phyloP scores from a whole-genome alignment of 306 rosid species.

The Medicago arabica region DNA sequence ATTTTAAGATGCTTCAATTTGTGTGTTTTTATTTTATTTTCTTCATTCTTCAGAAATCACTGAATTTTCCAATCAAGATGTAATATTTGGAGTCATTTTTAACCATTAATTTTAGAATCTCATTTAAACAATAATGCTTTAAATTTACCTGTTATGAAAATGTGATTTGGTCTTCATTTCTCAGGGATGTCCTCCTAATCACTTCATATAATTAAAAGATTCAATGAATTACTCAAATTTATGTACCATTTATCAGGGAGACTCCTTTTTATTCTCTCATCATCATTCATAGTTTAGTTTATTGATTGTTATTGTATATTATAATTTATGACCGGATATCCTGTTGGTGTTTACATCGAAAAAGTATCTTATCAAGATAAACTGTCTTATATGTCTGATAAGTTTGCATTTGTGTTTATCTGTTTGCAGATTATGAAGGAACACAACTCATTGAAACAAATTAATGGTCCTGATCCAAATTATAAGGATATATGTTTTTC shows the following conservation, averaged over 20 bases:
- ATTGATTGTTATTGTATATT: background rate
- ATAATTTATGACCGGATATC: background rate
- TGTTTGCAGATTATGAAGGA: slow-evolving; percentile 72
- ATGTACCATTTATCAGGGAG: slow-evolving; percentile 16
- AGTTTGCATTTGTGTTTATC: slow-evolving; percentile 30
- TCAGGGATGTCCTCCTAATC: slow-evolving; percentile 9
- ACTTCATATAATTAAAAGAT: slow-evolving; percentile 29
- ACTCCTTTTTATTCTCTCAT: background rate
- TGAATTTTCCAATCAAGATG: slow-evolving; percentile 6
- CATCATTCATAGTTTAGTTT: slow-evolving; percentile 30
- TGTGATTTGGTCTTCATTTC: slow-evolving; percentile 22
- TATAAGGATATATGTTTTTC: slow-evolving; percentile 83
- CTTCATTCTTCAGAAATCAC: slow-evolving; percentile 2
- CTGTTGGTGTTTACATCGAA: slow-evolving; percentile 2
- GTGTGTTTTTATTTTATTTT: background rate
- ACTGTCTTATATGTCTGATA: slow-evolving; percentile 18
- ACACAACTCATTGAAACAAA: slow-evolving; percentile 63
- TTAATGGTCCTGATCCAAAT: slow-evolving; percentile 89
- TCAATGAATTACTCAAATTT: slow-evolving; percentile 25
- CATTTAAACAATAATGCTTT: slow-evolving; percentile 16
- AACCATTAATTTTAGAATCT: slow-evolving; percentile 6
- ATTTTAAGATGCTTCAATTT: slow-evolving; percentile 15
- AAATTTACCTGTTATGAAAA: background rate
- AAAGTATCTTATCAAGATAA: slow-evolving; percentile 25
- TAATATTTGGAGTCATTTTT: background rate